Conservation (phyloP, 116 monocot species). For the Thalassia testudinum region DNA sequence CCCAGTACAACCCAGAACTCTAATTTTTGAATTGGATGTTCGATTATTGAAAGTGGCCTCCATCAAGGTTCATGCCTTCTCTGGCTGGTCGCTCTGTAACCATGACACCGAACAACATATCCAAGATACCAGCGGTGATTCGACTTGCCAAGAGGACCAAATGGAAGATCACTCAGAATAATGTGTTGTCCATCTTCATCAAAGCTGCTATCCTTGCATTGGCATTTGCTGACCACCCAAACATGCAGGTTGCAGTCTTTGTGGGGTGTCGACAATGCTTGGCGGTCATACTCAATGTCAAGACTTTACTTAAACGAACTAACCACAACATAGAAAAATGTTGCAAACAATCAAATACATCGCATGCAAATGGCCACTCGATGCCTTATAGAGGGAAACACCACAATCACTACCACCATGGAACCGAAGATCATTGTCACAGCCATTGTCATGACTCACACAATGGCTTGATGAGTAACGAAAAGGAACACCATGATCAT, state of each 20-base stretch:
- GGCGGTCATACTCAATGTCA: constrained; percentile 74
- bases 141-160: constrained; percentile 52
- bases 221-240: constrained; percentile 66
- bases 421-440: background rate
- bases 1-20: too few species aligned
- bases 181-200: constrained; percentile 45
- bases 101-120: constrained; percentile 84
- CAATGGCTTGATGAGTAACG: background rate
- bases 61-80: too few species aligned
- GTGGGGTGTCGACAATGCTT: constrained; percentile 90
- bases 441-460: background rate
- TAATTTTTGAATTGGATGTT: too few species aligned
- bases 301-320: constrained; percentile 30
- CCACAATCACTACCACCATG: background rate
- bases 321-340: constrained; percentile 24
- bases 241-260: constrained; percentile 85
- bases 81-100: constrained; percentile 81
- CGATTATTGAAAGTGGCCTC: too few species aligned
- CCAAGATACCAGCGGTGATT: constrained; percentile 64
- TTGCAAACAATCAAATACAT: constrained; percentile 14
- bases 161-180: constrained; percentile 53
- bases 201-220: constrained; percentile 61
- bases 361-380: constrained; percentile 1
- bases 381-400: background rate
- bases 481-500: background rate